Percentiles rank a stretch among this genome's conserved stretches.
These are phyloP conservation scores for Physcomitrium patens DNA, from an alignment of 225 moss, liverwort and hornwort species.

Conservation along the genomic window DNA sequence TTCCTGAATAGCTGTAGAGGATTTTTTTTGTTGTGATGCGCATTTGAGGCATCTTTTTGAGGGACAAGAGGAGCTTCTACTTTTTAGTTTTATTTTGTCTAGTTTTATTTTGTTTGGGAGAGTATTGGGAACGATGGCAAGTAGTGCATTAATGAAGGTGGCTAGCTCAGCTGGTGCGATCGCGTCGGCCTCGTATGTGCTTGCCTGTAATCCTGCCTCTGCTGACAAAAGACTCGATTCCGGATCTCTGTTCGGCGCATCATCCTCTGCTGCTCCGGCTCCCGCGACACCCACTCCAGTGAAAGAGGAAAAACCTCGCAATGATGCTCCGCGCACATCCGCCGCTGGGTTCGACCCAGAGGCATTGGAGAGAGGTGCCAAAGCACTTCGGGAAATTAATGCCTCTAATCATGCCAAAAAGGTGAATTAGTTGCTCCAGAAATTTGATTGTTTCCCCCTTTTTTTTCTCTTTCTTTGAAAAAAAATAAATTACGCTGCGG, in stretches of 20 bases:
- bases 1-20: slow-evolving; percentile 13
- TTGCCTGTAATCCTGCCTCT: slow-evolving; percentile 40
- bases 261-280: slow-evolving; percentile 32
- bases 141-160: slow-evolving; percentile 35
- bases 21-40: background rate
- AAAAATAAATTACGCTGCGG: no score
- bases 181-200: slow-evolving; percentile 52
- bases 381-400: slow-evolving; percentile 92
- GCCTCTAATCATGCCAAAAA: slow-evolving; percentile 83
- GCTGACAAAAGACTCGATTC: slow-evolving; percentile 48
- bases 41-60: slow-evolving; percentile 2
- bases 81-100: background rate
- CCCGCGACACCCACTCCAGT: slow-evolving; percentile 20
- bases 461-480: no score
- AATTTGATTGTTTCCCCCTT: no score
- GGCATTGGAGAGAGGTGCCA: slow-evolving; percentile 97
- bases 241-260: slow-evolving; percentile 44
- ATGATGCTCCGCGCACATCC: slow-evolving; percentile 80
- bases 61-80: background rate
- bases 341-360: slow-evolving; percentile 95
- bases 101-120: no score
- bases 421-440: slow-evolving; percentile 39
- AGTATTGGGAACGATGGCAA: slow-evolving; percentile 35
- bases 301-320: slow-evolving; percentile 61
- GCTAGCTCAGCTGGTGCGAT: slow-evolving; percentile 47